Conservation (phyloP, 2,329 filamentous ascomycete genomes). For the Fusarium anguioides region DNA sequence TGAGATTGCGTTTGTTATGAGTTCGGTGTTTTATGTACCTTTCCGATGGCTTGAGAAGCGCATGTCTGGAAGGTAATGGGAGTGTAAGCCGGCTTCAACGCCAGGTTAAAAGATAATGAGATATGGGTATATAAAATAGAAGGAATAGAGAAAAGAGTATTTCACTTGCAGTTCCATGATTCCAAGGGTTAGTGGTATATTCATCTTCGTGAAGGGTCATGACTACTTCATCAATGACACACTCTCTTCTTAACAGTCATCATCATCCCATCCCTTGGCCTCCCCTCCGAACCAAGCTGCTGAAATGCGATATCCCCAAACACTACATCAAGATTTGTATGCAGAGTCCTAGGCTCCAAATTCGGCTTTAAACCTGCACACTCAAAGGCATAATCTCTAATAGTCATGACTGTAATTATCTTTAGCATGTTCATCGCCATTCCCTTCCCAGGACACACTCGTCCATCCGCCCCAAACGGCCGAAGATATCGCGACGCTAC, state of each 20-base stretch:
- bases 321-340: conserved; percentile 42
- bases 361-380: conserved; percentile 30
- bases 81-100: conserved; percentile 5
- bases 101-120: conserved; percentile 12
- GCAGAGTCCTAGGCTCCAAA: conserved; percentile 13
- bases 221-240: no score
- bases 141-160: conserved; percentile 9
- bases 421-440: conserved; percentile 51
- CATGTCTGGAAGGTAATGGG: conserved; percentile 41
- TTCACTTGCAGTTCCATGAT: not conserved
- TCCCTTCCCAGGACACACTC: conserved; percentile 52
- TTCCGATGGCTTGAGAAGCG: conserved; percentile 59
- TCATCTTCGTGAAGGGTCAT: not conserved
- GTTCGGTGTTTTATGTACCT: conserved; percentile 59
- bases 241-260: conserved; percentile 31
- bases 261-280: conserved; percentile 39
- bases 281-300: conserved; percentile 36
- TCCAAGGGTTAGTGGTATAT: not conserved
- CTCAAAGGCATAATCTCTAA: conserved; percentile 43
- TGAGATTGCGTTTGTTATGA: conserved; percentile 68
- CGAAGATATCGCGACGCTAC: conserved; percentile 23
- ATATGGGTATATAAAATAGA: conserved; percentile 1
- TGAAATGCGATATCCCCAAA: conserved; percentile 42
- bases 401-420: conserved; percentile 41
- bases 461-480: conserved; percentile 53